These are phyloP conservation scores for Cyanophora paradoxa DNA, from an alignment of 78 protist genomes.

Conservation along the genomic window DNA sequence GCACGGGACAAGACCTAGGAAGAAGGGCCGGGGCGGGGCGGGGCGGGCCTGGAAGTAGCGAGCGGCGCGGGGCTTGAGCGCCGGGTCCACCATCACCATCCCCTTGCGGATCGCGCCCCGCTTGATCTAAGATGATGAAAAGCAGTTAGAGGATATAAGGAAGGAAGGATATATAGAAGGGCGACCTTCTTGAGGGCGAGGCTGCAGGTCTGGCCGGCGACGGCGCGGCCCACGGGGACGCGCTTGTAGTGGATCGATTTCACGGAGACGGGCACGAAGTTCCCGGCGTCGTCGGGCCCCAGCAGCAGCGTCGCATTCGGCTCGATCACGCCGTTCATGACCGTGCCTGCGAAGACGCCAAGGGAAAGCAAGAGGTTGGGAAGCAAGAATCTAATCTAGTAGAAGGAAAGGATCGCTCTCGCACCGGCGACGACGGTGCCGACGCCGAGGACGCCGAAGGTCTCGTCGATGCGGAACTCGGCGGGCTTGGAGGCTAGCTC, in stretches of 20 bases:
- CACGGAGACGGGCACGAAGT: constrained; percentile 47
- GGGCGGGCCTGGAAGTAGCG: too few relatives aligned
- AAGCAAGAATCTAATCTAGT: background rate
- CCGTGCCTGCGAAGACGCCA: constrained; percentile 52
- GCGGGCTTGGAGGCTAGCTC: constrained; percentile 23
- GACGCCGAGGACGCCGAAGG: constrained; percentile 62
- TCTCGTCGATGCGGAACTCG: constrained; percentile 53
- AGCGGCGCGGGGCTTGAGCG: too few relatives aligned
- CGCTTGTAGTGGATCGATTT: constrained; percentile 46
- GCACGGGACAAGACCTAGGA: too few relatives aligned
- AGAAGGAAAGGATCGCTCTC: too few relatives aligned
- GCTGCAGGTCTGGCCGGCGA: background rate
- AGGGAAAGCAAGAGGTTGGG: background rate
- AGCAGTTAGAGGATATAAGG: too few relatives aligned
- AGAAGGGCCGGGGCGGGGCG: too few relatives aligned
- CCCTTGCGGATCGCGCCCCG: background rate
- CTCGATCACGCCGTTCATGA: constrained; percentile 53
- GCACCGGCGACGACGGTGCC: constrained; percentile 88
- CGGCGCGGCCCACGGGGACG: background rate
- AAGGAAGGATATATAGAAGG: too few relatives aligned
- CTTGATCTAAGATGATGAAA: background rate
- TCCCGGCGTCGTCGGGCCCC: constrained; percentile 82
- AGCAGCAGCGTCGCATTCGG: constrained; percentile 50
- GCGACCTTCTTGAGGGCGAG: constrained; percentile 11
- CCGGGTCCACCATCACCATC: constrained; percentile 8